Base-by-base conservation (phyloP, 2,329 filamentous ascomycete genomes). In the Aureobasidium vineae region DNA sequence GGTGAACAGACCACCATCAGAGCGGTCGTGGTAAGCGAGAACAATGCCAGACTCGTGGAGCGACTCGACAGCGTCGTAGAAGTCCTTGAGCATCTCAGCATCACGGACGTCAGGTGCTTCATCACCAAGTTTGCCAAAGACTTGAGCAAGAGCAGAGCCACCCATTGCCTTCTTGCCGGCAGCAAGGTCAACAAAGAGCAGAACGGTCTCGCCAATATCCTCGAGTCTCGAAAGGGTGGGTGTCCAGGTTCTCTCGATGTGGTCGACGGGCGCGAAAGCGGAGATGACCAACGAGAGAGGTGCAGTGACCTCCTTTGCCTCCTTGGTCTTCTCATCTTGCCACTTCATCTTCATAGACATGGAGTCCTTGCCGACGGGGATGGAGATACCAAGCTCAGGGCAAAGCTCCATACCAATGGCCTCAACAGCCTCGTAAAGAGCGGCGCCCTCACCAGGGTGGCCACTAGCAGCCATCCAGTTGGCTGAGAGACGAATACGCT, bases 381-480 rank as follows among this genome's bases (percentile, higher is more conserved):
- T 98, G 66, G 90, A 92, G 68, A 99, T 87, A 40, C 91, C 92
- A n/a, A 98, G 84, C 72, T 90, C 84, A 1, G 92, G 92, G 78
- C 95, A 99, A 10, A 99, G 83, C 56, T 96, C 90, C 86, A 97
- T 89, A 57, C 93, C 93, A 67, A 97, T 92, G 11, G 94, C 92
- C 75, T 96, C 86, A 2, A 97, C 95, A 36, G 93, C 95, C 77
- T 97, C 92, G 74, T 97, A 98, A 38, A 98, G 84, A 19, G 89
- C 92, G 45, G 94, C 93, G 47, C 92, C 93, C 78, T 99, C 95
- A 54, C 95, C 95, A 26, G 91, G 89, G 76, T 97, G 92, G 75
- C 88, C 92, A 68, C 93, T 91, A n/a, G 94, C 94, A 3, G 92
- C 93, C 95, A 98, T 98, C 94, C 94, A 99, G 80, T 99, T 98